Evolutionary conservation across 192 early-diverging fungal species (phyloP), one percentile per base, ranked within the genome.

Genomic region (Coemansia sp.): DNA sequence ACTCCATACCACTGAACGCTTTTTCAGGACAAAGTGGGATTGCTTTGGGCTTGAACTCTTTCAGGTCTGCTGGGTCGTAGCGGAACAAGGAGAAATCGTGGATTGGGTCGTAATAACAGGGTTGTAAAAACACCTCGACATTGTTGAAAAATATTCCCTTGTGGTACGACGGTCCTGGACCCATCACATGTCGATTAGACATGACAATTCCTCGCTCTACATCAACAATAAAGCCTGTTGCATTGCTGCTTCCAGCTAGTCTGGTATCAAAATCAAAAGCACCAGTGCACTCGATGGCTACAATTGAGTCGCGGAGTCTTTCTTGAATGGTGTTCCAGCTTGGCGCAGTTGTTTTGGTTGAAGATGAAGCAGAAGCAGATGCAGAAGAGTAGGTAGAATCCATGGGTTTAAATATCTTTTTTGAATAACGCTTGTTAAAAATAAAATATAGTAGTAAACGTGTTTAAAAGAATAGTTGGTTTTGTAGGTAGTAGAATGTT

Each of bases 21-120:
- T 84, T 75, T 60, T 89, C 85, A 6, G 91, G 89, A 20, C 81
- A 80, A 29, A 93, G 76, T 28, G 80, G 69, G 12, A 78, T 78
- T 4, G 67, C 60, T 38, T 56, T 69, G 5, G 76, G 76, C 54
- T 34, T 38, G 45, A 69, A 34, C 5, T 33, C 49, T 32, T 66
- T 60, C 51, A 93, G 88, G 64, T 89, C 84, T 18, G 82, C 72
- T 0, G 91, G 74, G 65, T 91, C 85, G 56, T 91, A 93, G 77
- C 86, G 83, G 73, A 90, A 83, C 60, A 93, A 88, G 5, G 90
- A 84, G 87, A 91, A 93, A 67, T 93, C 90, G 66, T 93, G 91
- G 18, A 90, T 76, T 0, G 91, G 91, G 64, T 93, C 91, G 52
- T 87, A 85, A 63, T 91, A 91, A 42, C 88, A 77, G 2, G 89